Base-by-base conservation (phyloP, 2,329 filamentous ascomycete genomes). In the Metarhizium brunneum region DNA sequence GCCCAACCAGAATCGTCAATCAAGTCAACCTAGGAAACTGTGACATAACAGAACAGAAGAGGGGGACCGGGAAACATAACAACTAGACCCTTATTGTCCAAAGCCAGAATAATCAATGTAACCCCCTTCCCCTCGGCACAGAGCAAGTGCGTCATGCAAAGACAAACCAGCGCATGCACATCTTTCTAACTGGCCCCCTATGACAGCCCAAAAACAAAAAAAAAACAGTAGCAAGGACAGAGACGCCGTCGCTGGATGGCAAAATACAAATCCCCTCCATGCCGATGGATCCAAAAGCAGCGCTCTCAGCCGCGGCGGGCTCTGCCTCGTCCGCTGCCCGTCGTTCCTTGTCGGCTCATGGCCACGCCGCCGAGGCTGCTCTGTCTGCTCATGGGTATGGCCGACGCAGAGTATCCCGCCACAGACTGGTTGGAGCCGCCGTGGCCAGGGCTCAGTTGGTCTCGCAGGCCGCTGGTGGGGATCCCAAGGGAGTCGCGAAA, bases 311-410 rank as follows among this genome's bases (percentile, higher is more conserved):
- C 50, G 20, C 72, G 71, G 53, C 72, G 68, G 52, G 70, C 66
- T 64, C 74, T 75, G 51, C 78, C 79, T 53, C 79, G 72, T 25
- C 74, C 75, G 59, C 77, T 81, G 48, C 75, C 72, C 29, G 72
- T 70, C 52, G 75, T 78, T 35, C 76, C 77, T 63, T 79, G 76
- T 25, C 81, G 73, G 60, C 79, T 83, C 80, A 83, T 83, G 13
- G 78, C 71, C 36, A 76, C 76, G 47, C 80, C 81, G 29, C 79
- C 78, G 4, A 77, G 69, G 54, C 78, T 81, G 67, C 76, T 81
- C 65, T 79, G 78, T 42, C 78, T 76, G 62, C 79, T 82, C 77
- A 82, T 82, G 1, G 79, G 74, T 0, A 48, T 52, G 14, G 71
- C 71, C 0, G 72, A 74, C 0, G 70, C 70, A 3, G 65, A 67